Conservation (phyloP, 306 rosid species). For the Medicago truncatula region MtrunA17r5.0-ANR NC_053048.1:49221001-49221500, state of each 20-base stretch:
- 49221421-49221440: too few relatives aligned
- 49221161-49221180: too few relatives aligned
- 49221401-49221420: constrained; percentile 17
- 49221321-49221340: constrained; percentile 32
- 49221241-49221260: neutral
- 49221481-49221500: too few relatives aligned
- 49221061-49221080: constrained; percentile 60
- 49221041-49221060: constrained; percentile 46
- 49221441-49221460: too few relatives aligned
- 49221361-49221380: constrained; percentile 30
- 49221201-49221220: too few relatives aligned
- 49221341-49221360: constrained; percentile 47
- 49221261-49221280: constrained; percentile 15
- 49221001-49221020: constrained; percentile 43
- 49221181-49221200: too few relatives aligned
- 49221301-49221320: constrained; percentile 14
- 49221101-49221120: constrained; percentile 80
- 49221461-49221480: too few relatives aligned
- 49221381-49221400: constrained; percentile 30
- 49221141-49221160: neutral
- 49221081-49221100: constrained; percentile 90
- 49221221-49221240: constrained; percentile 1
- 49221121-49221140: constrained; percentile 30
- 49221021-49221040: constrained; percentile 34
- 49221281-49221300: constrained; percentile 24